Conservation (phyloP, 192 early-diverging fungal genomes). For the Backusella tarrabulga region DNA sequence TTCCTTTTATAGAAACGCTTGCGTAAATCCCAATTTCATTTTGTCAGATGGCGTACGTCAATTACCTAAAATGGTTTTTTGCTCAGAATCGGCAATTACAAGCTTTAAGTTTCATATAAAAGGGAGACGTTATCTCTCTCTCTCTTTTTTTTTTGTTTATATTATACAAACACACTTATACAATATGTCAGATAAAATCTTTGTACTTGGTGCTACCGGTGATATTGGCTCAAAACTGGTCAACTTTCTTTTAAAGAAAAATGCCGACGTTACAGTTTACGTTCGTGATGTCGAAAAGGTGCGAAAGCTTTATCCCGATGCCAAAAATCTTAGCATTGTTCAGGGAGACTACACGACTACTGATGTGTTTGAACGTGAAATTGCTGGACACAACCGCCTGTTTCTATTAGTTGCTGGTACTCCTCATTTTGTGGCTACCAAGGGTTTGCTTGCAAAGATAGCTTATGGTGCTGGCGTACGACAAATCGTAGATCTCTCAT, state of each 20-base stretch:
- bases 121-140: too few species aligned
- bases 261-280: neutral
- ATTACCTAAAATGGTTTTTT: too few species aligned
- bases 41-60: too few species aligned
- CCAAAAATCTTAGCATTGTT: neutral
- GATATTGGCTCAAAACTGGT: slow-evolving; percentile 18
- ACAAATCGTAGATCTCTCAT: slow-evolving; percentile 31
- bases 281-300: slow-evolving; percentile 13
- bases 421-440: neutral
- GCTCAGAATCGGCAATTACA: too few species aligned
- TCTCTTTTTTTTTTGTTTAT: too few species aligned
- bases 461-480: slow-evolving; percentile 24
- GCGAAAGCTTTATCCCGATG: neutral
- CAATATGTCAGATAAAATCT: slow-evolving; percentile 10
- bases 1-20: too few species aligned
- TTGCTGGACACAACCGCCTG: slow-evolving; percentile 16
- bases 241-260: neutral
- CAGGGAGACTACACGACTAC: slow-evolving; percentile 13
- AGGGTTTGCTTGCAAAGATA: neutral
- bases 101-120: too few species aligned
- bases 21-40: too few species aligned
- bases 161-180: too few species aligned
- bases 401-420: neutral
- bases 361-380: neutral
- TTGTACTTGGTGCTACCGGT: slow-evolving; percentile 21